Base-by-base conservation (phyloP, 345 rosid genomes). In the Boechera stricta region DNA sequence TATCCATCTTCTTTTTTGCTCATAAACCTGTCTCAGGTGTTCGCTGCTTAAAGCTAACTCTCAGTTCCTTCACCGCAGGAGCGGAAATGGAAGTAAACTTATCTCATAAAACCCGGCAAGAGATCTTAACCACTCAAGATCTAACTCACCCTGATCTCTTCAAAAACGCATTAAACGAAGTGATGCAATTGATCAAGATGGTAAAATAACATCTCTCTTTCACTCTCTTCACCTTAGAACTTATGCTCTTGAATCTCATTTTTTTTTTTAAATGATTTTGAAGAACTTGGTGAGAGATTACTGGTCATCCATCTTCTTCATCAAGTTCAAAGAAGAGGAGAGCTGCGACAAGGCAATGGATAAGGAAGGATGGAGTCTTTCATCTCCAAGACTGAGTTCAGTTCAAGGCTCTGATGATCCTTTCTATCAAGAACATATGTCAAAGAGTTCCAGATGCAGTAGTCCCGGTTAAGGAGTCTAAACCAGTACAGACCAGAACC, bases 31-130 rank as follows among this genome's bases (percentile, higher is more conserved):
- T 70, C 52, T 57, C 60, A 42, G 6, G 28, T 56, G 35, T 58
- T 48, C 21, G 35, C 12, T 63, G 29, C 12, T 69, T n/a, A 8
- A 41, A n/a, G 51, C 67, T 55, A 51, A 49, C 38, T 51, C 5
- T 24, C 5, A 3, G 1, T 26, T 39, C 36, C 29, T 36, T 29
- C 10, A 57, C 60, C 13, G 16, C 82, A 94, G 98, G 97, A 84
- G 88, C 91, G 32, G 71, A 82, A 69, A 91, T 90, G 96, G 97
- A 94, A 84, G 85, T 90, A 78, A 94, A 94, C 81, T 80, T 94
- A 85, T 94, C 97, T 73, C 84, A 90, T 68, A 82, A 85, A 78
- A 80, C 86, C 18, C 75, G 92, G 16, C 91, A 90, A 84, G 91
- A 89, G 82, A 89, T 94, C 67, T 57, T 91, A 69, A 83, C 82